These are phyloP conservation scores for Boletus bicolor DNA, from an alignment of 768 basidiomycete species.

Conservation along the genomic window DNA sequence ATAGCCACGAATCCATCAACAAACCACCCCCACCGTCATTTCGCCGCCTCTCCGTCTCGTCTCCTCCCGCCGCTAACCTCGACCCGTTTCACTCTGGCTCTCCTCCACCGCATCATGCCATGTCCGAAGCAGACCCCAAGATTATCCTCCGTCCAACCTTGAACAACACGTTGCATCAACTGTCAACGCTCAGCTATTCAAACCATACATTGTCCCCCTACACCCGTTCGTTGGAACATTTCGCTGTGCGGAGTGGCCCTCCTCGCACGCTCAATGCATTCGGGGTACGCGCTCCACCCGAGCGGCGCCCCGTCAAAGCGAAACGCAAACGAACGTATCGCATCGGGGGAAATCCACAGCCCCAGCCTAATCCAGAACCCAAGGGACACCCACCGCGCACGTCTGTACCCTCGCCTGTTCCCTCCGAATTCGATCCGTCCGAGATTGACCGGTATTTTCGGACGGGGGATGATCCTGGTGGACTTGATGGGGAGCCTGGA, in stretches of 20 bases:
- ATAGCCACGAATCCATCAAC: conserved; percentile 17
- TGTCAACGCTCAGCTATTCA: conserved; percentile 81
- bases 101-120: conserved; percentile 31
- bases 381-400: conserved; percentile 6
- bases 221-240: conserved; percentile 85
- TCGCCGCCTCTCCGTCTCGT: conserved; percentile 36
- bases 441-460: conserved; percentile 79
- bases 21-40: conserved; percentile 9
- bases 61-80: conserved; percentile 21
- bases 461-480: conserved; percentile 24
- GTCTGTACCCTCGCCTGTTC: conserved; percentile 34
- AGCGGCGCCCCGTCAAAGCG: conserved; percentile 64
- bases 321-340: conserved; percentile 71
- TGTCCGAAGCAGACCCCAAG: conserved; percentile 45
- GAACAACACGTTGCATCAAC: conserved; percentile 79
- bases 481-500: background rate
- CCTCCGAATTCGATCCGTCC: conserved; percentile 61
- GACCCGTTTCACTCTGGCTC: conserved; percentile 37
- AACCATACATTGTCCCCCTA: conserved; percentile 95
- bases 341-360: conserved; percentile 39
- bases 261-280: conserved; percentile 43
- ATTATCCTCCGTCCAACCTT: conserved; percentile 62
- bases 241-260: conserved; percentile 87
- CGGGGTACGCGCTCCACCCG: conserved; percentile 35
- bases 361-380: conserved; percentile 2